Evolutionary conservation across 352 stramenopile species (phyloP).

Genomic region (Phytophthora crassamura): DNA sequence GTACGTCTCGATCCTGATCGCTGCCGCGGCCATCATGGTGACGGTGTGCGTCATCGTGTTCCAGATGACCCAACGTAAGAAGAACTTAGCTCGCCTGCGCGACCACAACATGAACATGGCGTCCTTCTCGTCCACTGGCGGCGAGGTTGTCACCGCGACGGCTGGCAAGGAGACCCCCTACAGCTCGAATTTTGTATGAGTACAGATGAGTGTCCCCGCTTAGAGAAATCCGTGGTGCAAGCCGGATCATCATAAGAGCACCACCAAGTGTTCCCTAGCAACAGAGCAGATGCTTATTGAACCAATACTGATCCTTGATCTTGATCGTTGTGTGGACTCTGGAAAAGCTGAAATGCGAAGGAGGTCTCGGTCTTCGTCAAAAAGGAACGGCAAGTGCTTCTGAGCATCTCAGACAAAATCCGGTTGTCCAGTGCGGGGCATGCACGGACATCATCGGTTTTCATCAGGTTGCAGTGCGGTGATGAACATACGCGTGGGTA

Average conservation of each 20-base stretch:
- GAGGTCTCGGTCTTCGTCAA: constrained; percentile 3
- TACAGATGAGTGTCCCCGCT: constrained; percentile 11
- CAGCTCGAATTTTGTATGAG: constrained; percentile 44
- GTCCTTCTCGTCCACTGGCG: constrained; percentile 25
- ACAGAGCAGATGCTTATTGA: not conserved
- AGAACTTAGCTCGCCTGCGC: constrained; percentile 7
- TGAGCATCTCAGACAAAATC: too few relatives aligned
- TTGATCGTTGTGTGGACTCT: too few relatives aligned
- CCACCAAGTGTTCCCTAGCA: not conserved
- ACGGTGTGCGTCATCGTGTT: constrained; percentile 8
- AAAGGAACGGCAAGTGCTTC: too few relatives aligned
- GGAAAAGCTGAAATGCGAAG: too few relatives aligned
- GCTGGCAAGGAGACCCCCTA: constrained; percentile 31
- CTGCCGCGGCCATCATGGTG: constrained; percentile 2
- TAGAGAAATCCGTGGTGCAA: not conserved
- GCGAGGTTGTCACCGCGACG: constrained; percentile 34
- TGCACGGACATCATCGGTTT: not conserved
- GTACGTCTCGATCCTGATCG: constrained; percentile 19
- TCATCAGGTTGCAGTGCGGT: not conserved
- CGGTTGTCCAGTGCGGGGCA: not conserved
- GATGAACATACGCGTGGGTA: not conserved
- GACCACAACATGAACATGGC: constrained; percentile 16
- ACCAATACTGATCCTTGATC: too few relatives aligned
- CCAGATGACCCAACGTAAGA: constrained; percentile 21
- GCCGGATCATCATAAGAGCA: not conserved